Percentiles rank a stretch among this genome's conserved stretches.
Evolutionary conservation across 441 rosid genomes (phyloP).

Genomic region (Erodium texanum): DNA sequence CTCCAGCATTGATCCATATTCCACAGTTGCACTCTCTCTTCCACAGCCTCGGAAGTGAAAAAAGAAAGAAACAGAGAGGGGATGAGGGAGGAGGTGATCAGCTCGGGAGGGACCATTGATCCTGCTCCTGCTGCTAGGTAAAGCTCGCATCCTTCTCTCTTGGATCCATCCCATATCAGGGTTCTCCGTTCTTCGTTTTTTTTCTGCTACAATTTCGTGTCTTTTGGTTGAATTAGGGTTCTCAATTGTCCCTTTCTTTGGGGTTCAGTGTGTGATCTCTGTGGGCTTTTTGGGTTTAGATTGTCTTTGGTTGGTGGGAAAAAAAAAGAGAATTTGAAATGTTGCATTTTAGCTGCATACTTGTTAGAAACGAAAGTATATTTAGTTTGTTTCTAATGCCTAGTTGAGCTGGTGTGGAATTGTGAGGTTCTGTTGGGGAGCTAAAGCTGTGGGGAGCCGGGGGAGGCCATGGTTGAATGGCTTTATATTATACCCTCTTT

Average conservation of each 20-base stretch:
- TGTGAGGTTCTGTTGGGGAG: too few species aligned
- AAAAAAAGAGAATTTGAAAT: neutral
- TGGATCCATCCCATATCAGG: conserved; percentile 14
- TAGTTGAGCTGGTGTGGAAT: neutral
- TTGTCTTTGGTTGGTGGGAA: neutral
- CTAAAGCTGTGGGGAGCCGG: too few species aligned
- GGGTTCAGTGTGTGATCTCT: neutral
- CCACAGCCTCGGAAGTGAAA: conserved; percentile 1
- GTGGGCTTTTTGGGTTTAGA: conserved; percentile 1
- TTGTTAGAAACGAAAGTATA: neutral
- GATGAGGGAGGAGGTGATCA: conserved; percentile 59
- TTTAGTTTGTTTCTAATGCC: neutral
- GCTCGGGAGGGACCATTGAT: conserved; percentile 59
- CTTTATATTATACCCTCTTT: too few species aligned
- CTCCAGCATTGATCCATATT: too few species aligned
- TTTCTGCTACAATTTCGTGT: neutral
- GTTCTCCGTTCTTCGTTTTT: neutral
- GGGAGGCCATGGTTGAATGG: neutral
- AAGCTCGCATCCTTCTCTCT: neutral
- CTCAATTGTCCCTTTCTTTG: neutral
- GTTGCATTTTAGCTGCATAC: neutral
- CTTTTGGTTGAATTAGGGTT: conserved; percentile 7
- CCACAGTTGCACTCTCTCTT: neutral
- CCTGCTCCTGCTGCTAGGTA: conserved; percentile 56
- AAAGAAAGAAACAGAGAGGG: neutral